These are phyloP conservation scores for Chenopodium suecicum DNA, from an alignment of 148 eudicot species.

Conservation along the genomic window DNA sequence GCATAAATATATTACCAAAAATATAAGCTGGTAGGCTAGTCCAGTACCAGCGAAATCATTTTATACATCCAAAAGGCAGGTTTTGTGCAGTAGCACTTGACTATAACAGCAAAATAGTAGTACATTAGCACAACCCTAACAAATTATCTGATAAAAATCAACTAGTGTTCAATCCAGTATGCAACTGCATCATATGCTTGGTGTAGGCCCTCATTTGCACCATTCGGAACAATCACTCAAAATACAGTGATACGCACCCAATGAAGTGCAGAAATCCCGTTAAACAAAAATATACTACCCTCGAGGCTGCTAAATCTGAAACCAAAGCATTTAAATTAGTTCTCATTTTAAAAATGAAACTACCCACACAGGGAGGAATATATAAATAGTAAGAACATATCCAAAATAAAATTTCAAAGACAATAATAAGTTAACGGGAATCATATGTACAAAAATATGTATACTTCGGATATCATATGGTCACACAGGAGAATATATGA, in stretches of 20 bases:
- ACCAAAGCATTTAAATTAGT: background rate
- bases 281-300: slow-evolving; percentile 7
- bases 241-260: slow-evolving; percentile 1
- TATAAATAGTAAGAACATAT: too few relatives aligned
- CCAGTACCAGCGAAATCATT: background rate
- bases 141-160: background rate
- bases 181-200: background rate
- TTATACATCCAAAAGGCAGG: background rate
- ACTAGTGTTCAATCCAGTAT: background rate
- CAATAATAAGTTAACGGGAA: background rate
- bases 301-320: slow-evolving; percentile 18
- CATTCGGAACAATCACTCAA: background rate
- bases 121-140: background rate
- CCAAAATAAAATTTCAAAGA: background rate
- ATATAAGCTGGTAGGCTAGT: background rate
- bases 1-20: background rate
- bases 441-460: too few relatives aligned
- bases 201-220: background rate
- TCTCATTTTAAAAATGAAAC: background rate
- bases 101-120: background rate
- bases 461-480: too few relatives aligned
- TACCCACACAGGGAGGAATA: background rate
- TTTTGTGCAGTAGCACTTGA: background rate
- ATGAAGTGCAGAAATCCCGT: background rate
- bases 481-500: background rate